A percentile compares a stretch with the other conserved stretches of the same genome.
Evolutionary conservation across 1,139 yeast genomes (phyloP).

Genomic region (Candida pseudoviswanathii): DNA sequence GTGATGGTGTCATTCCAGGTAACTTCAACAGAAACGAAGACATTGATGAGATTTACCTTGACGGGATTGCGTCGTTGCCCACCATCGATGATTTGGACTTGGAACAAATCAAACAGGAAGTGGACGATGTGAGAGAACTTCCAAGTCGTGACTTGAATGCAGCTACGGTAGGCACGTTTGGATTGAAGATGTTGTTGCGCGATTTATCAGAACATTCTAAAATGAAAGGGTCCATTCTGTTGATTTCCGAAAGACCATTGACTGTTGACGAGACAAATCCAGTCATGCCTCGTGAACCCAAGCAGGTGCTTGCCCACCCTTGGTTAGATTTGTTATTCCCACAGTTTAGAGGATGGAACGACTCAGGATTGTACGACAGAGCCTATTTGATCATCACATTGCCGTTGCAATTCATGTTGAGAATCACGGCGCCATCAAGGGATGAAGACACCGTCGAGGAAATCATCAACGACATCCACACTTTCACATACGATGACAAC

Average conservation of each 20-base stretch:
- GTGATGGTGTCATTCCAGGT: slow-evolving; percentile 7
- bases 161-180: slow-evolving; percentile 31
- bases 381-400: slow-evolving; percentile 32
- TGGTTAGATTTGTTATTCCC: slow-evolving; percentile 25
- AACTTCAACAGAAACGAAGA: slow-evolving; percentile 16
- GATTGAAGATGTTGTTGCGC: slow-evolving; percentile 34
- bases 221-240: slow-evolving; percentile 12
- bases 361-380: slow-evolving; percentile 13
- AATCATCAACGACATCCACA: slow-evolving; percentile 6
- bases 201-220: slow-evolving; percentile 35
- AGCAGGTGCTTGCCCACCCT: background rate
- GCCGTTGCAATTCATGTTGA: slow-evolving; percentile 47
- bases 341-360: slow-evolving; percentile 14
- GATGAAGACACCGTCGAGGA: slow-evolving; percentile 18
- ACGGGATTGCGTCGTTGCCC: slow-evolving; percentile 30
- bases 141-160: slow-evolving; percentile 15
- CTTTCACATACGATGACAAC: background rate
- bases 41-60: slow-evolving; percentile 26
- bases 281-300: background rate
- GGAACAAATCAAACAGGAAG: slow-evolving; percentile 25
- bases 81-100: slow-evolving; percentile 32
- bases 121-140: slow-evolving; percentile 18
- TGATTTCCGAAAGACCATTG: slow-evolving; percentile 20
- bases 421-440: slow-evolving; percentile 53
- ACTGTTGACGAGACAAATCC: slow-evolving; percentile 15